phyloP scores from a whole-genome alignment of 116 monocot genomes.

The Thalassia testudinum region DNA sequence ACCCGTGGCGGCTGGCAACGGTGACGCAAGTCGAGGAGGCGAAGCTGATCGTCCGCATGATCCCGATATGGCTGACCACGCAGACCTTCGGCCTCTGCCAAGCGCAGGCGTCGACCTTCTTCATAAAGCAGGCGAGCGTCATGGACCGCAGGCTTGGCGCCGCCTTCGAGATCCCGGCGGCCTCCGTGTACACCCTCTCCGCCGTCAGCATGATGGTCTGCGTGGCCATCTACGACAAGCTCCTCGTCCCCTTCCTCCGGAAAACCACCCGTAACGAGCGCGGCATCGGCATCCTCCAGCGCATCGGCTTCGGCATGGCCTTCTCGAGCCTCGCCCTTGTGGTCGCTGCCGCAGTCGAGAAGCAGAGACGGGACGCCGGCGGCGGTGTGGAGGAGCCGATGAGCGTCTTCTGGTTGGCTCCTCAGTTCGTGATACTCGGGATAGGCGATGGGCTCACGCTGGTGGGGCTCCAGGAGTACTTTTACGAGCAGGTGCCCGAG shows the following conservation, averaged over 20 bases:
- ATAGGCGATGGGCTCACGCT: slow-evolving; percentile 52
- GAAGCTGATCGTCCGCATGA: slow-evolving; percentile 39
- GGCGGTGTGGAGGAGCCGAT: slow-evolving; percentile 1
- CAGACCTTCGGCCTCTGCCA: slow-evolving; percentile 46
- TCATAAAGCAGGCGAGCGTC: slow-evolving; percentile 55
- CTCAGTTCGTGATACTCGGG: slow-evolving; percentile 68
- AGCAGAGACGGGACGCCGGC: slow-evolving; percentile 13
- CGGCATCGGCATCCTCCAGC: slow-evolving; percentile 42
- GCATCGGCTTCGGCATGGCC: slow-evolving; percentile 62
- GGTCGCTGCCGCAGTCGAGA: slow-evolving; percentile 32
- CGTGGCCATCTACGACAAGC: slow-evolving; percentile 42
- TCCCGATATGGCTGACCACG: slow-evolving; percentile 53
- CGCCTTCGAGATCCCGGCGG: slow-evolving; percentile 46
- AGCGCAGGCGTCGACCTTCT: slow-evolving; percentile 63
- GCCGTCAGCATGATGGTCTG: slow-evolving; percentile 53
- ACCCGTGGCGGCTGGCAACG: slow-evolving; percentile 40
- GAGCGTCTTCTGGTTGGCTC: slow-evolving; percentile 58
- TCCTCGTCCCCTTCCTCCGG: slow-evolving; percentile 42
- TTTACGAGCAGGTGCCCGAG: slow-evolving; percentile 73
- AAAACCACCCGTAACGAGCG: slow-evolving; percentile 34
- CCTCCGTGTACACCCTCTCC: slow-evolving; percentile 41
- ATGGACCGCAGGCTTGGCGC: slow-evolving; percentile 32
- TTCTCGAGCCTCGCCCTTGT: slow-evolving; percentile 27
- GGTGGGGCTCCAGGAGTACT: slow-evolving; percentile 72
- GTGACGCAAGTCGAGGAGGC: slow-evolving; percentile 67